These are phyloP conservation scores for Cladosporium sp. DNA, from an alignment of 2,329 filamentous ascomycete species.

Conservation along the genomic window DNA sequence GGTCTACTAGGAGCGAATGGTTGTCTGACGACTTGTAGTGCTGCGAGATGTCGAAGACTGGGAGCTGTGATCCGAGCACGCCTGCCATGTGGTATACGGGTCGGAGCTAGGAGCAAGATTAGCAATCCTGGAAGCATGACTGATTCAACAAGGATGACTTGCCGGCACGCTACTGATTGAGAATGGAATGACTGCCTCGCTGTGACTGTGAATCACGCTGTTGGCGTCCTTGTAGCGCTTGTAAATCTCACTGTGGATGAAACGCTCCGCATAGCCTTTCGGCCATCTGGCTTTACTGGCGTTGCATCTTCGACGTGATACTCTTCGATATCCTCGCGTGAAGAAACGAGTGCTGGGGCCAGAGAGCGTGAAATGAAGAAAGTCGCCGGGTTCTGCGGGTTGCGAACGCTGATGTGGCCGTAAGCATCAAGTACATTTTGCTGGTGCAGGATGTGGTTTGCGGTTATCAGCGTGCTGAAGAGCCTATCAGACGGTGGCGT, in stretches of 20 bases:
- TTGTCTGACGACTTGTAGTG: slow-evolving; percentile 26
- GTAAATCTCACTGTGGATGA: slow-evolving; percentile 41
- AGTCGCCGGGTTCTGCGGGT: slow-evolving; percentile 31
- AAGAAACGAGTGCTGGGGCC: slow-evolving; percentile 38
- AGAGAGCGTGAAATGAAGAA: slow-evolving; percentile 43
- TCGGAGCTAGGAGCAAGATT: slow-evolving; percentile 22
- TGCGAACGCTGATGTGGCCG: slow-evolving; percentile 31
- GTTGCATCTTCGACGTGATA: slow-evolving; percentile 38
- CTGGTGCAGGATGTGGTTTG: slow-evolving; percentile 31
- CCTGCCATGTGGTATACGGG: slow-evolving; percentile 40
- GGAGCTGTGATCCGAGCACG: slow-evolving; percentile 34
- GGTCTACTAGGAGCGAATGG: slow-evolving; percentile 31
- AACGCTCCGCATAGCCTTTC: slow-evolving; percentile 36
- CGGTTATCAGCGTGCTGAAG: slow-evolving; percentile 31
- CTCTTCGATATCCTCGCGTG: slow-evolving; percentile 37
- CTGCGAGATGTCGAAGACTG: slow-evolving; percentile 29
- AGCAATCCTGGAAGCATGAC: background rate
- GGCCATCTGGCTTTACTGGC: slow-evolving; percentile 22
- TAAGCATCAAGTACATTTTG: slow-evolving; percentile 17
- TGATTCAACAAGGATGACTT: slow-evolving; percentile 8
- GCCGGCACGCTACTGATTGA: slow-evolving; percentile 36
- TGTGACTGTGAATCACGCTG: slow-evolving; percentile 40
- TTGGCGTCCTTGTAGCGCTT: slow-evolving; percentile 40
- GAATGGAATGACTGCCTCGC: slow-evolving; percentile 38
- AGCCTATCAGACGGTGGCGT: slow-evolving; percentile 22